Evolutionary conservation across 2,329 filamentous ascomycete genomes (phyloP), one percentile per base, ranked within the genome.

Genomic region (Chrysosporium queenslandicum): DNA sequence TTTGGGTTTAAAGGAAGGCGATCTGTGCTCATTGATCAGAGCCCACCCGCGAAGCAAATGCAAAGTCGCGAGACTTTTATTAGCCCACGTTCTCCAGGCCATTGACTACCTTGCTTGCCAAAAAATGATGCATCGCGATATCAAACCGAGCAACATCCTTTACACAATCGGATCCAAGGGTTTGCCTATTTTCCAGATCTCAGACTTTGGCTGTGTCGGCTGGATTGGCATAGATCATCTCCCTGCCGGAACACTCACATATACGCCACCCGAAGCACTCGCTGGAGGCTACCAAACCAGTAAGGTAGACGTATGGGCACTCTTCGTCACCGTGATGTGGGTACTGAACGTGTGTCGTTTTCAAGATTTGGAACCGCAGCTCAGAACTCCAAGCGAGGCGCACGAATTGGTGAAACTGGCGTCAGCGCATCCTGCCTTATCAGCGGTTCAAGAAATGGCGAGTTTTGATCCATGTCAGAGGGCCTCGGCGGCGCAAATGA

Each of bases 401-500:
- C 43, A 47, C 2, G 12, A 30, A 3, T 5, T 45, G 29, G 39
- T 53, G n/a, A 4, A 39, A 25, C 7, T 16, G 21, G 46, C 36
- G 4, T 16, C 3, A 27, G 16, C 16, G 2, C 9, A 29, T 16
- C 20, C 18, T 6, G 1, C 20, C 7, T 23, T 53, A 2, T 37
- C 12, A 3, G 3, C 9, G 2, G 20, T 49, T 29, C 23, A 14
- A 43, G 51, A 53, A 8, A 63, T 63, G 61, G 59, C 58, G n/a
- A 41, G 50, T 20, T 18, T 43, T 11, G 42, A 62, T 37, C 62
- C 61, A 1, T 21, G 39, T 3, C 36, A 39, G 14, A 55, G 61
- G 30, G 61, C 62, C 2, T 63, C 61, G 6, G 62, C 60, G 3
- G 61, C 58, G 12, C 56, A 64, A 20, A 63, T 64, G 58, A 59